Conservation (phyloP, 192 early-diverging fungal genomes). For the Thoreauomyces humboldtii region DNA sequence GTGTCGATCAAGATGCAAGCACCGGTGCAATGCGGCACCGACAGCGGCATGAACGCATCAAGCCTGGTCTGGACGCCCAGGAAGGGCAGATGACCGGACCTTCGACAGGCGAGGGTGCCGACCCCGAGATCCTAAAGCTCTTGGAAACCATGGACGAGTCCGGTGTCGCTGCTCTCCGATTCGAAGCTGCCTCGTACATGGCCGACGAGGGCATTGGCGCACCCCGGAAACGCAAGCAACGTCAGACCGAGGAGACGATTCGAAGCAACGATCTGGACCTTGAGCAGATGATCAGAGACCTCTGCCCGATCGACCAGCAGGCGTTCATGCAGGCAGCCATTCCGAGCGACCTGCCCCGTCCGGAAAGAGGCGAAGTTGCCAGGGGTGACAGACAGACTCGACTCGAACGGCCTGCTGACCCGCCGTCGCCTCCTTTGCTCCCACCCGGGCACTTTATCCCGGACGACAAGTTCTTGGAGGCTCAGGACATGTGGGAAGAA, state of each 20-base stretch:
- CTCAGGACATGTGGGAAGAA: not conserved
- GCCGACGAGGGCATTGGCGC: not conserved
- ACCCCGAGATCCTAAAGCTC: not conserved
- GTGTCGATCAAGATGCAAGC: too few species aligned
- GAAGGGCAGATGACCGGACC: too few species aligned
- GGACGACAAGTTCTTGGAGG: too few species aligned
- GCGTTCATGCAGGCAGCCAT: not conserved
- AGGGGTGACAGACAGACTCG: not conserved
- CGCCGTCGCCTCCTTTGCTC: too few species aligned
- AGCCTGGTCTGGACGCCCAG: too few species aligned
- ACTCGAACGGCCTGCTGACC: not conserved
- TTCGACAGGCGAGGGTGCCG: not conserved
- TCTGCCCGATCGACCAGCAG: not conserved
- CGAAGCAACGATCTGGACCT: not conserved
- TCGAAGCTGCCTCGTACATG: not conserved
- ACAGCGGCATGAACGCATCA: too few species aligned
- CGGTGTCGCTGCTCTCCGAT: not conserved
- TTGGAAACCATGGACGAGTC: not conserved
- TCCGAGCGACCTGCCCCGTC: too few species aligned
- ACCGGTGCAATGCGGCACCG: not conserved
- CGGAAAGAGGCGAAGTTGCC: not conserved
- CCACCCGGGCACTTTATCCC: too few species aligned
- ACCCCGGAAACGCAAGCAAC: not conserved
- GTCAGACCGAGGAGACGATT: not conserved
- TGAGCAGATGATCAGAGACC: not conserved